phyloP scores from a whole-genome alignment of 2,329 filamentous ascomycete species.

The Epichloe coenophiala region DNA sequence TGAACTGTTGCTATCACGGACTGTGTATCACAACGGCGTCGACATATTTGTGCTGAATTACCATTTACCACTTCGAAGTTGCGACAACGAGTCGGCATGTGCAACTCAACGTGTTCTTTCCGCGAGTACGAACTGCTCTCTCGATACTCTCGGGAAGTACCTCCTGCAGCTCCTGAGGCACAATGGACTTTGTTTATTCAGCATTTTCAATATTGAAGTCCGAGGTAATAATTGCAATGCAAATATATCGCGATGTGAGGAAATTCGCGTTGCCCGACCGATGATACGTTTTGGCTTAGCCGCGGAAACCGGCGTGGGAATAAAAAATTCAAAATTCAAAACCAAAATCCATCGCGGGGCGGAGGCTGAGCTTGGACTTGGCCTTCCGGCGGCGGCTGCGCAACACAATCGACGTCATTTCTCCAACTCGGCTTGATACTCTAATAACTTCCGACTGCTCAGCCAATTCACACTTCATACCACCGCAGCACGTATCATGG shows the following conservation, averaged over 20 bases:
- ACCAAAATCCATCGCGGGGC: not conserved
- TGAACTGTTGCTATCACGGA: too few relatives aligned
- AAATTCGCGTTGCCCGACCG: too few relatives aligned
- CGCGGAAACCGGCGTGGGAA: not conserved
- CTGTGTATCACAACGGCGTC: too few relatives aligned
- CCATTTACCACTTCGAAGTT: too few relatives aligned
- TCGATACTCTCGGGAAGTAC: slow-evolving; percentile 12
- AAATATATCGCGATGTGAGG: too few relatives aligned
- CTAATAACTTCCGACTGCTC: not conserved
- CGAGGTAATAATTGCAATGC: too few relatives aligned
- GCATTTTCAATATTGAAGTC: too few relatives aligned
- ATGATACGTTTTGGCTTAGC: too few relatives aligned
- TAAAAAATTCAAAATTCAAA: not conserved
- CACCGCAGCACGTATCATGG: slow-evolving; percentile 8
- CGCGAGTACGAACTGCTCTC: slow-evolving; percentile 2
- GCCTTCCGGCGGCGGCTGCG: not conserved
- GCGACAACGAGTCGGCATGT: too few relatives aligned
- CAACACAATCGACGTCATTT: slow-evolving; percentile 3
- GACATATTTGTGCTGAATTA: too few relatives aligned
- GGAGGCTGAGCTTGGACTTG: not conserved
- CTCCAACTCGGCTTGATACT: not conserved
- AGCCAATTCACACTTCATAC: not conserved
- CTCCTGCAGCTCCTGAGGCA: slow-evolving; percentile 13
- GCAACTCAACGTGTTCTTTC: too few relatives aligned
- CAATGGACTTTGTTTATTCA: slow-evolving; percentile 5